A percentile compares a stretch with the other conserved stretches of the same genome.
phyloP scores from a whole-genome alignment of 2,329 filamentous ascomycete species.

The Davidsoniella virescens region DNA sequence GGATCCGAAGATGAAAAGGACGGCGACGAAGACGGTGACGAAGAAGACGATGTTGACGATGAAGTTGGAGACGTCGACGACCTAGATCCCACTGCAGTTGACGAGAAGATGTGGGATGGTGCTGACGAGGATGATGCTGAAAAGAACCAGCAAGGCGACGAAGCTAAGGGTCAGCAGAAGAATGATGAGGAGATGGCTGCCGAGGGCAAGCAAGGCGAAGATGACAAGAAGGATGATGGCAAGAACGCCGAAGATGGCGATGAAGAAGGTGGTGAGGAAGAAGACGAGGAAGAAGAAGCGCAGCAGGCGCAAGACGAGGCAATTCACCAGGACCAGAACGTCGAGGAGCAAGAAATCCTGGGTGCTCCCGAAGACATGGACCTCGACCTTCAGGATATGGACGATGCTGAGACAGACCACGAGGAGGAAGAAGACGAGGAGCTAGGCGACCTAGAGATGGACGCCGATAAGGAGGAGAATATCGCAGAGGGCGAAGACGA shows the following conservation, averaged over 20 bases:
- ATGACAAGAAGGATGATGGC: slow-evolving; percentile 32
- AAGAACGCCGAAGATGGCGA: slow-evolving; percentile 20
- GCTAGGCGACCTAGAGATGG: slow-evolving; percentile 39
- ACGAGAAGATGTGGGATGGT: slow-evolving; percentile 99
- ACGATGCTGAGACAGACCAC: slow-evolving; percentile 25
- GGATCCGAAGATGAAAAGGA: slow-evolving; percentile 44
- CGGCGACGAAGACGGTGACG: slow-evolving; percentile 46
- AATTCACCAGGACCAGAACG: slow-evolving; percentile 53
- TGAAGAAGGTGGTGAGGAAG: slow-evolving; percentile 20
- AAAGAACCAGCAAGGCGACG: slow-evolving; percentile 63
- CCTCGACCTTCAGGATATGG: slow-evolving; percentile 58
- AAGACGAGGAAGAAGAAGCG: slow-evolving; percentile 26
- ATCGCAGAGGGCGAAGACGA: slow-evolving; percentile 22
- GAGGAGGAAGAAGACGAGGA: slow-evolving; percentile 35
- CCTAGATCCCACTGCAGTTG: slow-evolving; percentile 72
- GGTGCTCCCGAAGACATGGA: slow-evolving; percentile 82
- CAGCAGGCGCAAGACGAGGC: slow-evolving; percentile 39
- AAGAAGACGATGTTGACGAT: slow-evolving; percentile 67
- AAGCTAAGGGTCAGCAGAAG: slow-evolving; percentile 52
- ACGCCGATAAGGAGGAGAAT: slow-evolving; percentile 22
- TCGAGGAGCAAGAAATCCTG: slow-evolving; percentile 65
- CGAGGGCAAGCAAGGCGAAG: slow-evolving; percentile 40
- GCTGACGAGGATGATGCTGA: slow-evolving; percentile 63
- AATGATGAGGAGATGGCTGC: slow-evolving; percentile 43
- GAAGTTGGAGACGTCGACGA: slow-evolving; percentile 85